A percentile compares a stretch with the other conserved stretches of the same genome.
Conservation (phyloP, 139 green algal species). For the Picochlorum sp. region DNA sequence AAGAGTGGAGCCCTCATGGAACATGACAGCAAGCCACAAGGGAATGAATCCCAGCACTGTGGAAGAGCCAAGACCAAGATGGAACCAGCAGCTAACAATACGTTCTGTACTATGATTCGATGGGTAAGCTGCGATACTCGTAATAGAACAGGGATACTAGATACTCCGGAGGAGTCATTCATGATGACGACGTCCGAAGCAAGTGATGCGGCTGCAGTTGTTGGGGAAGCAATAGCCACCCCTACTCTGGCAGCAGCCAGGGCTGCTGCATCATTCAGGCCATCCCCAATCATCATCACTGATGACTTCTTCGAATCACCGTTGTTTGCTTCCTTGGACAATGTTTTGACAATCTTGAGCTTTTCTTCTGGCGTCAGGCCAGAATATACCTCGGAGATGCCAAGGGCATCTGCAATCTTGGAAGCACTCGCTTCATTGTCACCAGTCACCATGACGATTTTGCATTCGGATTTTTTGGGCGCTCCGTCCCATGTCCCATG, state of each 20-base stretch:
- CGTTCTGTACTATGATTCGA: slow-evolving; percentile 58
- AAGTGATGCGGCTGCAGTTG: slow-evolving; percentile 56
- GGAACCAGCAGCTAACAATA: slow-evolving; percentile 61
- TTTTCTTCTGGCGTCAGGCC: slow-evolving; percentile 72
- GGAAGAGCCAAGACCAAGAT: slow-evolving; percentile 62
- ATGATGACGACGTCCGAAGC: slow-evolving; percentile 78
- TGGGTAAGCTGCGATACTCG: slow-evolving; percentile 47
- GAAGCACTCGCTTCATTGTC: slow-evolving; percentile 54
- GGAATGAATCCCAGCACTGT: slow-evolving; percentile 70
- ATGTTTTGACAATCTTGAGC: slow-evolving; percentile 31
- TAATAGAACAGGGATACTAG: slow-evolving; percentile 67
- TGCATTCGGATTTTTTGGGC: background rate
- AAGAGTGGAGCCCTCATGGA: slow-evolving; percentile 88
- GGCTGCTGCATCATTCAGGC: slow-evolving; percentile 68
- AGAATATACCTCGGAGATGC: slow-evolving; percentile 46
- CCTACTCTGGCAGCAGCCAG: slow-evolving; percentile 63
- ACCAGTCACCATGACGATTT: slow-evolving; percentile 51
- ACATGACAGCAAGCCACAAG: slow-evolving; percentile 75
- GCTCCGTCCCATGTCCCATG: slow-evolving; percentile 16
- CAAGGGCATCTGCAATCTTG: slow-evolving; percentile 44
- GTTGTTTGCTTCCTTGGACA: background rate
- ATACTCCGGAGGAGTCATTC: slow-evolving; percentile 50
- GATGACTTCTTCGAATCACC: slow-evolving; percentile 20
- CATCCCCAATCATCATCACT: slow-evolving; percentile 76
- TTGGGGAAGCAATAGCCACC: slow-evolving; percentile 53